These are phyloP conservation scores for Talaromyces sp. DNA, from an alignment of 2,329 filamentous ascomycete genomes.

Conservation along the genomic window DNA sequence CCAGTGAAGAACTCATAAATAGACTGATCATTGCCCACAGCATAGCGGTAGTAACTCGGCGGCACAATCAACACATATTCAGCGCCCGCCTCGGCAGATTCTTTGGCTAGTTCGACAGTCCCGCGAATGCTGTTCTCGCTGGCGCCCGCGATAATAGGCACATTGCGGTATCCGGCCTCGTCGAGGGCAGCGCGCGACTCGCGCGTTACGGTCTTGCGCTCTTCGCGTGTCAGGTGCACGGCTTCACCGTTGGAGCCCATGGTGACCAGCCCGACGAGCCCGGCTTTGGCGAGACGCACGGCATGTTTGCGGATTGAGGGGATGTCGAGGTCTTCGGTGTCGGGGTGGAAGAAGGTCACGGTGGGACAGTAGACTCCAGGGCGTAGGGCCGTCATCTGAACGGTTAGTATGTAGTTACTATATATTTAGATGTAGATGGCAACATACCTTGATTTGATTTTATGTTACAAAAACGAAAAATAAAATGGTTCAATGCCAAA, in stretches of 20 bases:
- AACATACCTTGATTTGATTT: not conserved
- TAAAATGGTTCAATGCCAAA: not conserved
- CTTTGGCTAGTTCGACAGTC: conserved; percentile 68
- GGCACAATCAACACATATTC: conserved; percentile 77
- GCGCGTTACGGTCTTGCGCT: conserved; percentile 69
- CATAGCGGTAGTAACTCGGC: conserved; percentile 75
- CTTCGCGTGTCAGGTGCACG: conserved; percentile 72
- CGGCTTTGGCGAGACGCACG: conserved; percentile 68
- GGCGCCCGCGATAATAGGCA: conserved; percentile 78
- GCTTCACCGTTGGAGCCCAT: conserved; percentile 92
- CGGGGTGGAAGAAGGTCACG: conserved; percentile 83
- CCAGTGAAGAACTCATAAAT: conserved; percentile 68
- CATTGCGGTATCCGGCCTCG: conserved; percentile 67
- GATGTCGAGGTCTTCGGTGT: conserved; percentile 80
- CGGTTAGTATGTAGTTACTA: not conserved
- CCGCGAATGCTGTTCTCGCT: conserved; percentile 76
- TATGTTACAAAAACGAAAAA: not conserved
- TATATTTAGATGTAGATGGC: not conserved
- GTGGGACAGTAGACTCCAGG: conserved; percentile 83
- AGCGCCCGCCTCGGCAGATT: conserved; percentile 63
- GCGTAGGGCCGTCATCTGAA: conserved; percentile 54
- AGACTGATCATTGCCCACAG: conserved; percentile 65
- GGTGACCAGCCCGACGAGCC: conserved; percentile 74
- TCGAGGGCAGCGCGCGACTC: conserved; percentile 79
- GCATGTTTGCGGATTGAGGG: conserved; percentile 74